A percentile compares a stretch with the other conserved stretches of the same genome.
These are phyloP conservation scores for Physcia stellaris DNA, from an alignment of 495 filamentous ascomycete genomes.

Conservation along the genomic window DNA sequence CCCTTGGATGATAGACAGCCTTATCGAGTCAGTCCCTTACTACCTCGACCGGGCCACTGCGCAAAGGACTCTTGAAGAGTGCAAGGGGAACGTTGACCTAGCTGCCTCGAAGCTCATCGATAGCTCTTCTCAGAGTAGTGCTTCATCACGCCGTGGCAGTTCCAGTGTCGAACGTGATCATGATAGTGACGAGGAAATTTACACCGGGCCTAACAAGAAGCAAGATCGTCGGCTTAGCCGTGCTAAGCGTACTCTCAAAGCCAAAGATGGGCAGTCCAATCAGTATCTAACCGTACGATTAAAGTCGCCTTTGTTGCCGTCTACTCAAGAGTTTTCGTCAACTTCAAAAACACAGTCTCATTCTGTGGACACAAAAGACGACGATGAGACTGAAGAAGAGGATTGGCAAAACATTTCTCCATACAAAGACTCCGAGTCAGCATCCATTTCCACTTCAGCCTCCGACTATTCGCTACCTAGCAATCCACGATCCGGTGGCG, in stretches of 20 bases:
- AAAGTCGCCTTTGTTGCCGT: slow-evolving; percentile 6
- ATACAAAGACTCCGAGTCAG: slow-evolving; percentile 15
- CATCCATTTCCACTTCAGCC: slow-evolving; percentile 17
- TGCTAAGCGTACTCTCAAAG: slow-evolving; percentile 16
- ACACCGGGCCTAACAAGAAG: slow-evolving; percentile 33
- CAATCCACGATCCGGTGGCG: slow-evolving; percentile 8
- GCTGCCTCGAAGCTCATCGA: slow-evolving; percentile 47
- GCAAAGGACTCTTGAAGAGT: slow-evolving; percentile 42
- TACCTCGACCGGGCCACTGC: slow-evolving; percentile 40
- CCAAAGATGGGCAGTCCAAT: slow-evolving; percentile 6
- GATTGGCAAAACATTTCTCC: slow-evolving; percentile 14
- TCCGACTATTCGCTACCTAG: slow-evolving; percentile 14
- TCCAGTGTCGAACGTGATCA: slow-evolving; percentile 34
- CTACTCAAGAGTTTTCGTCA: slow-evolving; percentile 9
- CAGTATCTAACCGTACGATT: slow-evolving; percentile 12
- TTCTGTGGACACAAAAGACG: slow-evolving; percentile 7
- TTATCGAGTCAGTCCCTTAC: slow-evolving; percentile 42
- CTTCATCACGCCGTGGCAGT: slow-evolving; percentile 20
- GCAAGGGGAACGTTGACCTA: slow-evolving; percentile 44
- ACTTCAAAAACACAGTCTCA: slow-evolving; percentile 10
- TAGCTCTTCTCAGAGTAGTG: slow-evolving; percentile 27
- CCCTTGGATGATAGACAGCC: slow-evolving; percentile 50
- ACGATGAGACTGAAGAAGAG: slow-evolving; percentile 19
- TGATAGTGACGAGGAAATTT: slow-evolving; percentile 30
- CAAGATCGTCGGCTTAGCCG: slow-evolving; percentile 29